These are phyloP conservation scores for Domatiomyces globalis DNA, from an alignment of 2,329 filamentous ascomycete species.

Conservation along the genomic window DNA sequence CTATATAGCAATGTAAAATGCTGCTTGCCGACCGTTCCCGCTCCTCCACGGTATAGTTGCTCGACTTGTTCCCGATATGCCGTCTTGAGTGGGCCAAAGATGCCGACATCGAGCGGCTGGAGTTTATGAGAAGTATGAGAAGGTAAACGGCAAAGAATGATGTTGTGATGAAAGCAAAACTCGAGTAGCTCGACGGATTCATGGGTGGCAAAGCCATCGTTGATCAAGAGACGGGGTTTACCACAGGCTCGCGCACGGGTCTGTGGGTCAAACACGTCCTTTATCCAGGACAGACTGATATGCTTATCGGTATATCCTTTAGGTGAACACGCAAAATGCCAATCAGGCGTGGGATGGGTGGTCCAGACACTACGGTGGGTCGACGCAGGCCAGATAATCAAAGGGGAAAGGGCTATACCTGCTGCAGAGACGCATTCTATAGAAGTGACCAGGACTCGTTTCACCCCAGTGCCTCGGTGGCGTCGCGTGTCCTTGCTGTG, in stretches of 20 bases:
- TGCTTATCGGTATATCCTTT: constrained; percentile 21
- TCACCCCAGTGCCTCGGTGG: too few species aligned
- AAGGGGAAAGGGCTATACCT: constrained; percentile 15
- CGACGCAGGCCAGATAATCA: constrained; percentile 18
- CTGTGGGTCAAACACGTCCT: constrained; percentile 23
- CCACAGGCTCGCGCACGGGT: constrained; percentile 21
- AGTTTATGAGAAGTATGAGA: constrained; percentile 18
- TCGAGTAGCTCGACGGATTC: constrained; percentile 22
- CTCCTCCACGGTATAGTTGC: constrained; percentile 15
- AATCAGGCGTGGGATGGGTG: constrained; percentile 19
- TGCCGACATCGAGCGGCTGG: constrained; percentile 18
- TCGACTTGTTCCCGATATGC: constrained; percentile 19
- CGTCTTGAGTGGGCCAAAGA: constrained; percentile 17
- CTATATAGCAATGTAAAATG: constrained; percentile 8
- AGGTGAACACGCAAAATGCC: constrained; percentile 19
- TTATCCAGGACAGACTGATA: constrained; percentile 25
- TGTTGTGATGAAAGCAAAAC: constrained; percentile 20
- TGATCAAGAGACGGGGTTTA: constrained; percentile 24
- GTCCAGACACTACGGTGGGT: constrained; percentile 19
- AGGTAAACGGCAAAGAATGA: constrained; percentile 14
- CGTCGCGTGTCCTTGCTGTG: too few species aligned
- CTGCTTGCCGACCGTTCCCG: constrained; percentile 16
- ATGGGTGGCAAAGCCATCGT: constrained; percentile 24
- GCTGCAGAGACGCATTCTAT: constrained; percentile 20
- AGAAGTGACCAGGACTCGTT: too few species aligned